Conservation (phyloP, 805 yeast species). For the Wickerhamomyces tratensis region DNA sequence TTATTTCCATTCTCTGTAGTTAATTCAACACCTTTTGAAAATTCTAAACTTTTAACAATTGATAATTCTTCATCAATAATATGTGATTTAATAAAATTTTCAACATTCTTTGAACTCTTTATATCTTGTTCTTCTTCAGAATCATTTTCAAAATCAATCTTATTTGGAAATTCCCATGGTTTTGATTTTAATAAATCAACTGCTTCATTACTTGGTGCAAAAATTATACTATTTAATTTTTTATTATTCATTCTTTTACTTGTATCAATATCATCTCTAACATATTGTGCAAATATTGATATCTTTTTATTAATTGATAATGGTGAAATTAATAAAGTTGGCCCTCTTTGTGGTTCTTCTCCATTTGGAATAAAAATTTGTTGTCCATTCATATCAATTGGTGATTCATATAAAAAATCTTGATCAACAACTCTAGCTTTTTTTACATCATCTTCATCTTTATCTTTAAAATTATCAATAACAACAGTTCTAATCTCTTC, state of each 20-base stretch:
- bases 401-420: not conserved
- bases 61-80: conserved; percentile 29
- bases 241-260: conserved; percentile 37
- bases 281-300: conserved; percentile 57
- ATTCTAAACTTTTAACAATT: conserved; percentile 10
- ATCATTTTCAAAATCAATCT: conserved; percentile 27
- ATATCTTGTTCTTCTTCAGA: conserved; percentile 36
- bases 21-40: conserved; percentile 20
- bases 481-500: too few species aligned
- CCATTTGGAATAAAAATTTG: conserved; percentile 15
- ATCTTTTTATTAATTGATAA: conserved; percentile 28
- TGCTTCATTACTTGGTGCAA: conserved; percentile 67
- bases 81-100: conserved; percentile 55
- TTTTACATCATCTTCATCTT: too few species aligned
- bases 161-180: conserved; percentile 77
- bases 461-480: too few species aligned
- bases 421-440: too few species aligned
- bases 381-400: not conserved
- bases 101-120: conserved; percentile 39
- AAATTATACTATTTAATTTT: conserved; percentile 36
- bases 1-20: conserved; percentile 24
- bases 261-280: conserved; percentile 51
- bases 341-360: conserved; percentile 19
- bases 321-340: conserved; percentile 20
- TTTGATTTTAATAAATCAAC: conserved; percentile 39